These are phyloP conservation scores for Neoarthrinium moseri DNA, from an alignment of 2,329 filamentous ascomycete species.

Conservation along the genomic window DNA sequence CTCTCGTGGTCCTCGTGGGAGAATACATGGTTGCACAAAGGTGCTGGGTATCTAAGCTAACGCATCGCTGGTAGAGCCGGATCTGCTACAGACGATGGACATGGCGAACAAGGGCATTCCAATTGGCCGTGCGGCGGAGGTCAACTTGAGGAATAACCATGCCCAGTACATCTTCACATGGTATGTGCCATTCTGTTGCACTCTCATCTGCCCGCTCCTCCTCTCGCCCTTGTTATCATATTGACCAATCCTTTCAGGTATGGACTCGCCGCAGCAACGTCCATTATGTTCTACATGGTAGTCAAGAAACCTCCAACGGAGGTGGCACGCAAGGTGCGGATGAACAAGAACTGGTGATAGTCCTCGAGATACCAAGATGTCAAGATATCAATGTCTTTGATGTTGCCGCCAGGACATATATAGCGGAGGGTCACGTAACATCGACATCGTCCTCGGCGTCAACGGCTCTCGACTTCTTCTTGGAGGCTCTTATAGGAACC, in stretches of 20 bases:
- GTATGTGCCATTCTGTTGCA: constrained; percentile 49
- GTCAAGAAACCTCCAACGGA: constrained; percentile 80
- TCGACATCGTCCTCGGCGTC: constrained; percentile 43
- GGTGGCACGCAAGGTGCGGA: constrained; percentile 69
- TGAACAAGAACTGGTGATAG: constrained; percentile 71
- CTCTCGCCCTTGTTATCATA: constrained; percentile 11
- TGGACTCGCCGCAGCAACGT: constrained; percentile 77
- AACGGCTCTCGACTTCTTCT: constrained; percentile 32
- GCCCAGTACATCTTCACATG: constrained; percentile 99
- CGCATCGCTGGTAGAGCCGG: constrained; percentile 58
- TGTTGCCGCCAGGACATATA: too few relatives aligned
- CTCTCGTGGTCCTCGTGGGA: too few relatives aligned
- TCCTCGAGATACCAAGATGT: too few relatives aligned
- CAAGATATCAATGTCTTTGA: too few relatives aligned
- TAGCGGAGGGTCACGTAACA: constrained; percentile 26
- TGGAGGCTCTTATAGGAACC: constrained; percentile 47
- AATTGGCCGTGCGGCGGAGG: constrained; percentile 82
- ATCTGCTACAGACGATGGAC: constrained; percentile 73
- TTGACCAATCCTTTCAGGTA: constrained; percentile 61
- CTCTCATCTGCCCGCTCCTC: neutral
- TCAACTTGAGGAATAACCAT: constrained; percentile 95
- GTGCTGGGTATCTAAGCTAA: constrained; percentile 18
- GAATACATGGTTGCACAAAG: too few relatives aligned
- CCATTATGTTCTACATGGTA: constrained; percentile 96
- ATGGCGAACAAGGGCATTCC: constrained; percentile 80